These are phyloP conservation scores for Ogataea thermomethanolica DNA, from an alignment of 805 yeast species.

Conservation along the genomic window DNA sequence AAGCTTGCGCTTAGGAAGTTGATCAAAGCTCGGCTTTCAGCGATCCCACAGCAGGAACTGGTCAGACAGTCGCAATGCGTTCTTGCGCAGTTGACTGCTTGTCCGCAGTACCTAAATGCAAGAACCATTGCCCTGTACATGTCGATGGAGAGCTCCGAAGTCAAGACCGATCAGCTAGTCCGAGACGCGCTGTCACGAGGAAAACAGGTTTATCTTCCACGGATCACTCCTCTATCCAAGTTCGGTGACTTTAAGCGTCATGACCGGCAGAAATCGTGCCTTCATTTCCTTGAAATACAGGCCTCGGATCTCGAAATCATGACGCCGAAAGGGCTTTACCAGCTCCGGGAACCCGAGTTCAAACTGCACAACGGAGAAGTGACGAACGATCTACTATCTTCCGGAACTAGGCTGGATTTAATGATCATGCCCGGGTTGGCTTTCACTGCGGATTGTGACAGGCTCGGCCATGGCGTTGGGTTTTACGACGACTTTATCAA, in stretches of 20 bases:
- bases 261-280: conserved; percentile 37
- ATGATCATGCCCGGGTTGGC: conserved; percentile 85
- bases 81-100: not conserved
- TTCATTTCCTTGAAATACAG: conserved; percentile 55
- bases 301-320: conserved; percentile 43
- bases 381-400: conserved; percentile 22
- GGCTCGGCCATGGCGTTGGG: conserved; percentile 94
- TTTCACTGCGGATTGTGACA: conserved; percentile 43
- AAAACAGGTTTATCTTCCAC: conserved; percentile 58
- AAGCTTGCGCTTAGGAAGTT: conserved; percentile 6
- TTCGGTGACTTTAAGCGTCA: conserved; percentile 27
- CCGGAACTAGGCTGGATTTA: conserved; percentile 48
- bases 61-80: conserved; percentile 11
- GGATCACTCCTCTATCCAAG: conserved; percentile 31
- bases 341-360: conserved; percentile 61
- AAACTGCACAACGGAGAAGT: conserved; percentile 3
- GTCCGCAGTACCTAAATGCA: conserved; percentile 41
- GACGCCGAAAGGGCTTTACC: conserved; percentile 64
- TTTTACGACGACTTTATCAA: conserved; percentile 77
- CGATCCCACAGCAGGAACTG: conserved; percentile 5
- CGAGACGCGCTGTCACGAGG: conserved; percentile 43
- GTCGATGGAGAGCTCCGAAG: conserved; percentile 73
- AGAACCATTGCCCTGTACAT: conserved; percentile 61
- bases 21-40: conserved; percentile 3
- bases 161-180: conserved; percentile 57